Evolutionary conservation across 805 yeast species (phyloP), one percentile per base, ranked within the genome.

Genomic region (Cyberlindnera galapagoensis): DNA sequence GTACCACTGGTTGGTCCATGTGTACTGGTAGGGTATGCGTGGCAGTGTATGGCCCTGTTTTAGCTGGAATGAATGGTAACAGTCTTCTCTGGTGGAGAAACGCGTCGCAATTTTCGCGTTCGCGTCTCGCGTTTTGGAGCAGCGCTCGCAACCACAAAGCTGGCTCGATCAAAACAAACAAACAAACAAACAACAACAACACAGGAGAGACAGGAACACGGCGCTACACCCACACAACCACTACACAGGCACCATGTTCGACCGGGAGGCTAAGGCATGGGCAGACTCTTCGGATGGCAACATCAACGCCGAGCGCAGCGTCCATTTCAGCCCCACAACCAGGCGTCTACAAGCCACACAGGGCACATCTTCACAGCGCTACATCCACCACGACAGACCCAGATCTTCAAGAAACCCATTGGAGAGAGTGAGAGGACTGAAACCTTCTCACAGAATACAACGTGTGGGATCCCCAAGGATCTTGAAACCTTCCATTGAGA

Each of bases 1-100:
- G 67, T 13, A 69, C 74, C 6, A 63, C 64, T 2, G 43, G 46
- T 6, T 28, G 31, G 4, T 38, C 42, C 42, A 39, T 39, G 13
- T 15, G n/a, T n/a, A n/a, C n/a, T n/a, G n/a, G n/a, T n/a, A n/a
- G n/a, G n/a, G n/a, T n/a, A n/a, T n/a, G n/a, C n/a, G n/a, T n/a
- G n/a, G n/a, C n/a, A n/a, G n/a, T n/a, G n/a, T n/a, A n/a, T n/a
- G n/a, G n/a, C n/a, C n/a, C n/a, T n/a, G n/a, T n/a, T n/a, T n/a
- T n/a, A n/a, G n/a, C n/a, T n/a, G n/a, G n/a, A n/a, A n/a, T n/a
- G n/a, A n/a, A n/a, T n/a, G n/a, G n/a, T n/a, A n/a, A n/a, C n/a
- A n/a, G n/a, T n/a, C n/a, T n/a, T n/a, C n/a, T n/a, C n/a, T n/a
- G n/a, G n/a, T n/a, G n/a, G n/a, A n/a, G n/a, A n/a, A n/a, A n/a